Conservation (phyloP, 129 eudicot genomes). For the Artemisia tridentata region DNA sequence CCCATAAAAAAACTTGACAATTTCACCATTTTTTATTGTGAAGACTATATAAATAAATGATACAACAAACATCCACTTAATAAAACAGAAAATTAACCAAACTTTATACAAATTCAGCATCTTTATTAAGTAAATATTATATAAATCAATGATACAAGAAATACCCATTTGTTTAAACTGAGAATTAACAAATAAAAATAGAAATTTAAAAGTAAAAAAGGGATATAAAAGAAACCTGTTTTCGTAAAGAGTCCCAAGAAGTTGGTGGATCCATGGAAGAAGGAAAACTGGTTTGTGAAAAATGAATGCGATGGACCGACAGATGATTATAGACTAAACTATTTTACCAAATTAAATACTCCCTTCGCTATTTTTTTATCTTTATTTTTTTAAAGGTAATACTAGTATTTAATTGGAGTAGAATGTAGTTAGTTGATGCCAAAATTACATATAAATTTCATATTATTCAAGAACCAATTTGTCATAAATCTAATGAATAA, state of each 20-base stretch:
- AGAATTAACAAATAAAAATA: conserved; percentile 12
- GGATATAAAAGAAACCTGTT: conserved; percentile 23
- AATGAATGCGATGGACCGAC: conserved; percentile 34
- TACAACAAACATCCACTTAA: background rate
- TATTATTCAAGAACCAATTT: too few species aligned
- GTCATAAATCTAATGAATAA: too few species aligned
- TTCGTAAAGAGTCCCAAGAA: conserved; percentile 39
- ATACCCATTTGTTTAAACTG: background rate
- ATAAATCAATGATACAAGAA: background rate
- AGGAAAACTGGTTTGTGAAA: conserved; percentile 3
- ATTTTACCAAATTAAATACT: background rate
- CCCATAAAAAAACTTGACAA: background rate
- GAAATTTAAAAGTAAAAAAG: conserved; percentile 4
- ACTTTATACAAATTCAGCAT: background rate
- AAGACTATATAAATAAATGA: conserved; percentile 5
- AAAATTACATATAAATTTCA: too few species aligned
- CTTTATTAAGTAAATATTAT: background rate
- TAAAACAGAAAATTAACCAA: background rate
- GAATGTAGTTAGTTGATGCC: too few species aligned
- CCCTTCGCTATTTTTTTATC: too few species aligned
- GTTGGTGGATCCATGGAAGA: conserved; percentile 41
- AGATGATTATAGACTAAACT: conserved; percentile 32
- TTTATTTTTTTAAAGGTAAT: too few species aligned
- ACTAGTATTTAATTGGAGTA: too few species aligned
- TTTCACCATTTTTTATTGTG: conserved; percentile 2